Evolutionary conservation across 768 basidiomycete genomes (phyloP), one percentile per base, ranked within the genome.

Genomic region (Rhodotorula diobovata): DNA sequence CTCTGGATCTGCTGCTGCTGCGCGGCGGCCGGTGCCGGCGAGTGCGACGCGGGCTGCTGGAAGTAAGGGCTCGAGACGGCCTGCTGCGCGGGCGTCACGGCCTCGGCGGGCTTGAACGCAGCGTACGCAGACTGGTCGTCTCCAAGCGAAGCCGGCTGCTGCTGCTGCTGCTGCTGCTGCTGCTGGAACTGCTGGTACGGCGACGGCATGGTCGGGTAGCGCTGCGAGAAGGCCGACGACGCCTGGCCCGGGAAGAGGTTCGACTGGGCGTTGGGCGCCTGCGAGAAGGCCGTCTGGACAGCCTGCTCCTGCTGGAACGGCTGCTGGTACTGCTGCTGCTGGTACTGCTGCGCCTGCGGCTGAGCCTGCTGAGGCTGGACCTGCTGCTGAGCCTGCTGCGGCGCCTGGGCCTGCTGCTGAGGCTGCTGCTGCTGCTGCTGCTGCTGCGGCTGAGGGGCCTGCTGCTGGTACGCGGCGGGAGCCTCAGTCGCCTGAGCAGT

Each of bases 1-100:
- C 35, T 41, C 59, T 68, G 68, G 48, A 51, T 34, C 63, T 54
- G 58, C 41, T 56, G 68, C 41, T 57, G 65, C 65, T 76, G 75
- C 43, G 55, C 55, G 28, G 65, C 62, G 18, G 54, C 61, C 16
- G 70, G 70, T 23, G 75, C 75, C 10, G 75, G 75, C 48, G 72
- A 73, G 72, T 73, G 71, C 37, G 63, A 62, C 28, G 46, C 71
- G 25, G 64, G 70, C 59, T 71, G 72, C 58, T 76, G 76, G 70
- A 70, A 74, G 70, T 76, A 76, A 3, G 70, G 70, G 35, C 67
- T 67, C 50, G 73, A 66, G 62, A 56, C 61, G 48, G 53, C 62
- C 51, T 61, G 51, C 32, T 63, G 37, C 55, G 43, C 56, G 18
- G 63, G 63, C 37, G 55, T 16, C 25, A 50, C 48, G 48, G 48